Base-by-base conservation (phyloP, 2,329 filamentous ascomycete genomes). In the Neoscytalidium dimidiatum region DNA sequence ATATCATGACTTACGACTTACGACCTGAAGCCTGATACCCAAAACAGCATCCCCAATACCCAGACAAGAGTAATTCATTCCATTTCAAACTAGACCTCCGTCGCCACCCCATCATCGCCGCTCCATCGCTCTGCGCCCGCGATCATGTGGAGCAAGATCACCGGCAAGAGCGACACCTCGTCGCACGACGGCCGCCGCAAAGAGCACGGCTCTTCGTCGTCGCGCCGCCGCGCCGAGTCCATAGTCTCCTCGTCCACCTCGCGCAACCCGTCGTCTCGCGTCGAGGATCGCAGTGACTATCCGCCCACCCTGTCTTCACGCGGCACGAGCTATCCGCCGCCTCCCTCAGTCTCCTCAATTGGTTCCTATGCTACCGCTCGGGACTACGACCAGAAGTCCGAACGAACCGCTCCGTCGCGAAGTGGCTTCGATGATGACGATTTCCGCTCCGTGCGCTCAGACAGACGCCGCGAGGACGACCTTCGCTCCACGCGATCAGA, bases 121-220 rank as follows among this genome's bases (percentile, higher is more conserved):
- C 60, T 52, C 31, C 38, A 28, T 26, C 61, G 46, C 41, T 43
- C n/a, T n/a, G n/a, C 62, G 23, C 38, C 29, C 33, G 17, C 61
- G 31, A 72, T 19, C 70, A 79, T 79, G 77, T 79, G 76, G 77
- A 77, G 68, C 68, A 74, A 71, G 53, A 66, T 77, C 62, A 77
- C 74, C 6, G 75, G 56, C 56, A 77, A 75, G 67, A 74, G 72
- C 71, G 74, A 77, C 66, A 68, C 69, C 67, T 74, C 76, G 58
- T 71, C 73, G 51, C 72, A 75, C 48, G 65, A 66, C 72, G 61
- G 51, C 19, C 73, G 49, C 68, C 66, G 66, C 41, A 64, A 63
- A 62, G 70, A 43, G 67, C 56, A 60, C 23, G 56, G 56, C 56
- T 46, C 56, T 46, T 71, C 69, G 69, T 69, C 74, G 29, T 73